phyloP scores from a whole-genome alignment of 441 rosid species.

The Erodium moschatum region DNA sequence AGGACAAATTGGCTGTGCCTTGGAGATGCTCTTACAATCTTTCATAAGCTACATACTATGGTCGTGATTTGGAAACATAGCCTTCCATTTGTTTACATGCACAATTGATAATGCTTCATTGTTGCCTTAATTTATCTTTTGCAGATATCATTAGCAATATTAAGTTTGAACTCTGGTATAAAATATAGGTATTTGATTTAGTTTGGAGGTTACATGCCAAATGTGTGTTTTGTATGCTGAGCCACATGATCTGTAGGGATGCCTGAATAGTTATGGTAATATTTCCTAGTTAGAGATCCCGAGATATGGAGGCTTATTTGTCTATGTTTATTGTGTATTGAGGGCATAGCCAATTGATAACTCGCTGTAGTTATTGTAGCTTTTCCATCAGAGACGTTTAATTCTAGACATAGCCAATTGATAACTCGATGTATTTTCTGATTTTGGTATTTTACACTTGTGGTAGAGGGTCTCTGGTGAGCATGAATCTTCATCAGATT shows the following conservation, averaged over 20 bases:
- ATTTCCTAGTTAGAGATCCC: background rate
- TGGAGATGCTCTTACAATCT: background rate
- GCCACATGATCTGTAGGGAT: background rate
- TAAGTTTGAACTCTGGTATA: background rate
- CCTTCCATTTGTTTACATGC: background rate
- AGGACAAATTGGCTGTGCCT: too few relatives aligned
- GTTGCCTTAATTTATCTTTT: background rate
- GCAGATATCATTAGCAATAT: background rate
- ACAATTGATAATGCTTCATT: slow-evolving; percentile 2
- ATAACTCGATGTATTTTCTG: slow-evolving; percentile 18
- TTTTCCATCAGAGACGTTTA: background rate
- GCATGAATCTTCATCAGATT: slow-evolving; percentile 39
- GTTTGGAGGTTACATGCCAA: background rate
- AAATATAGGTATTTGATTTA: background rate
- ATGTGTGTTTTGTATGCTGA: background rate
- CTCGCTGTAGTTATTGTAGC: background rate
- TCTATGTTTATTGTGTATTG: background rate
- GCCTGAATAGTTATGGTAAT: background rate
- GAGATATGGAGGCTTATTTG: background rate
- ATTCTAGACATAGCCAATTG: background rate
- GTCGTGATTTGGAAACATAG: background rate
- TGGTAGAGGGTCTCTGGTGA: slow-evolving; percentile 49
- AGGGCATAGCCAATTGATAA: background rate
- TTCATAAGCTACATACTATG: background rate
- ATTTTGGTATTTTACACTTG: slow-evolving; percentile 17